Percentiles rank a stretch among this genome's conserved stretches.
phyloP scores from a whole-genome alignment of 441 rosid genomes.

The Syzygium malaccense region DNA sequence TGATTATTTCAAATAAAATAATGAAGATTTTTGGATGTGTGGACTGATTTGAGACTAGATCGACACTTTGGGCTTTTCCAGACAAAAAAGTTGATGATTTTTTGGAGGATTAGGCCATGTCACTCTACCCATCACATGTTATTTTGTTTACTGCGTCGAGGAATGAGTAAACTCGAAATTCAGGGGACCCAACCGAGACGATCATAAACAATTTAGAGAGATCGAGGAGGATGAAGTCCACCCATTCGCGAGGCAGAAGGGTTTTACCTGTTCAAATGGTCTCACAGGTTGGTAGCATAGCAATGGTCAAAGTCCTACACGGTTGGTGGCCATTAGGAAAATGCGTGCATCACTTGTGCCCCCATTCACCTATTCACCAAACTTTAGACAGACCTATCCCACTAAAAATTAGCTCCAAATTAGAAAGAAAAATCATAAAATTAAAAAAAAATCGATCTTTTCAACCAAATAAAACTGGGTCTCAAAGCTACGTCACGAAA shows the following conservation, averaged over 20 bases:
- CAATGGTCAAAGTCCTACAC: background rate
- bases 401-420: background rate
- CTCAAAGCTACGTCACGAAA: background rate
- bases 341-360: background rate
- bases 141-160: no score
- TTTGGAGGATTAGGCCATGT: no score
- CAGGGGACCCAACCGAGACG: background rate
- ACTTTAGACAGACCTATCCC: background rate
- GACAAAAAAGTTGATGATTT: no score
- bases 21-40: no score
- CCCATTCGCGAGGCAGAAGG: no score
- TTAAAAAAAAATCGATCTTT: rapidly evolving
- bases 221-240: background rate
- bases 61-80: no score
- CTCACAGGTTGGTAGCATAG: background rate
- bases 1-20: no score
- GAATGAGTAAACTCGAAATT: background rate
- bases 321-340: background rate
- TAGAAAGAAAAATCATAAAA: background rate
- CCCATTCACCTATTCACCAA: background rate
- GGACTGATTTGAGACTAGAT: no score
- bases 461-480: background rate
- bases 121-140: no score
- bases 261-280: background rate
- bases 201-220: background rate